These are phyloP conservation scores for Aspergillus hortae DNA, from an alignment of 2,329 filamentous ascomycete genomes.

Conservation along the genomic window DNA sequence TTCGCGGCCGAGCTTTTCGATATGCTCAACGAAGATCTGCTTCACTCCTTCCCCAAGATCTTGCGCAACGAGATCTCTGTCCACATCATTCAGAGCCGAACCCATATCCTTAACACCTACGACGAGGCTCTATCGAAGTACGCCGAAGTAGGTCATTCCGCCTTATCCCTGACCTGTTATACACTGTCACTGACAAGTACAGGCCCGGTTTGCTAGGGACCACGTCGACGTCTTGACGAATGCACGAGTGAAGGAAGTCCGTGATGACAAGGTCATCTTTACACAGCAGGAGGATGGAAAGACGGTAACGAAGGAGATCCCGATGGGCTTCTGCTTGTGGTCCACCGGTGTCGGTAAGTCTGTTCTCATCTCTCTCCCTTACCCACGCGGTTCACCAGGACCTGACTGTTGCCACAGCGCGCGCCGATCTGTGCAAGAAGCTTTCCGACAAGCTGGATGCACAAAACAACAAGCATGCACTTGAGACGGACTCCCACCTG, in stretches of 20 bases:
- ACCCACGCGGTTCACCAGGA: conserved; percentile 2
- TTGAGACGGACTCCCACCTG: conserved; percentile 92
- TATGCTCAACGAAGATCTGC: conserved; percentile 90
- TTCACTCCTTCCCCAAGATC: conserved; percentile 76
- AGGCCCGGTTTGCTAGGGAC: conserved; percentile 81
- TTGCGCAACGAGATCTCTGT: conserved; percentile 97
- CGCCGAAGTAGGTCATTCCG: conserved; percentile 60
- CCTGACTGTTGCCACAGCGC: conserved; percentile 44
- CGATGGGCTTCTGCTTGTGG: conserved; percentile 95
- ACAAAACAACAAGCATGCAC: conserved; percentile 84
- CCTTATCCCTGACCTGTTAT: background rate
- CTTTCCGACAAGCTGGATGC: conserved; percentile 71
- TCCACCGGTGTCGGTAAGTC: conserved; percentile 75
- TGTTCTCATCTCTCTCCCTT: background rate
- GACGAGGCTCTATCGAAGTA: conserved; percentile 91
- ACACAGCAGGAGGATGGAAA: conserved; percentile 76
- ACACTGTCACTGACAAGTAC: conserved; percentile 2
- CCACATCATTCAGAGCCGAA: conserved; percentile 89
- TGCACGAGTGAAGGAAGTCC: conserved; percentile 86
- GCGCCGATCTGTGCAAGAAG: conserved; percentile 73
- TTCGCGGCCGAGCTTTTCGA: conserved; percentile 97
- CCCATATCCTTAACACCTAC: conserved; percentile 96
- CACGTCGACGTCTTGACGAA: conserved; percentile 90
- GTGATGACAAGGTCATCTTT: conserved; percentile 79
- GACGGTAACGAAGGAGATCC: conserved; percentile 82